Percentiles rank a stretch among this genome's conserved stretches.
Conservation (phyloP, 768 basidiomycete species). For the Sporobolomyces phaffii region DNA sequence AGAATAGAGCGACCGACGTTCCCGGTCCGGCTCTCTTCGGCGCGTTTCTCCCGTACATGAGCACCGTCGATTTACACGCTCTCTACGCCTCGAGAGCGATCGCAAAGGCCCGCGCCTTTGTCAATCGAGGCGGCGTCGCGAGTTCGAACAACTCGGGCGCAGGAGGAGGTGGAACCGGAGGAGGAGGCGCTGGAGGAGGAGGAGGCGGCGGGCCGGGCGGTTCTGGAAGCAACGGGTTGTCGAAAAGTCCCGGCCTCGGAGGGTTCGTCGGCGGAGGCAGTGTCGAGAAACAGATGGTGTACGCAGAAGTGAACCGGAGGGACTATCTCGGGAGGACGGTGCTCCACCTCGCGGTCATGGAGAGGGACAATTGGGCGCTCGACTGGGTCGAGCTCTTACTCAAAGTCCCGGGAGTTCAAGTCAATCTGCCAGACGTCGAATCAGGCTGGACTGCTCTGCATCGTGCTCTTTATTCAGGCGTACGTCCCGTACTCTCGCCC, state of each 20-base stretch:
- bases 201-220: not conserved
- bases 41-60: conserved; percentile 2
- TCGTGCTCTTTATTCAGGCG: conserved; percentile 62
- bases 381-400: conserved; percentile 75
- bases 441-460: conserved; percentile 89
- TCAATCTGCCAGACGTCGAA: conserved; percentile 75
- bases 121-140: conserved; percentile 5
- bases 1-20: not conserved
- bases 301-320: conserved; percentile 62
- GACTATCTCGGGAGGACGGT: conserved; percentile 70
- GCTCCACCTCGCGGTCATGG: conserved; percentile 71
- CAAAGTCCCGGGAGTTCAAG: conserved; percentile 65
- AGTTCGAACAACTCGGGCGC: not conserved
- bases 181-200: not conserved
- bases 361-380: conserved; percentile 57
- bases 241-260: conserved; percentile 6
- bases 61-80: conserved; percentile 31
- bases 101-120: conserved; percentile 30
- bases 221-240: conserved; percentile 6
- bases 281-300: not conserved
- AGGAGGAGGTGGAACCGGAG: not conserved
- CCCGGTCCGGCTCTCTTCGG: not conserved
- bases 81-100: conserved; percentile 33
- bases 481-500: conserved; percentile 47
- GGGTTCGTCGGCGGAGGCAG: conserved; percentile 14